Evolutionary conservation across 768 basidiomycete species (phyloP), one percentile per base, ranked within the genome.

Genomic region (Xerocomus potaroensis): DNA sequence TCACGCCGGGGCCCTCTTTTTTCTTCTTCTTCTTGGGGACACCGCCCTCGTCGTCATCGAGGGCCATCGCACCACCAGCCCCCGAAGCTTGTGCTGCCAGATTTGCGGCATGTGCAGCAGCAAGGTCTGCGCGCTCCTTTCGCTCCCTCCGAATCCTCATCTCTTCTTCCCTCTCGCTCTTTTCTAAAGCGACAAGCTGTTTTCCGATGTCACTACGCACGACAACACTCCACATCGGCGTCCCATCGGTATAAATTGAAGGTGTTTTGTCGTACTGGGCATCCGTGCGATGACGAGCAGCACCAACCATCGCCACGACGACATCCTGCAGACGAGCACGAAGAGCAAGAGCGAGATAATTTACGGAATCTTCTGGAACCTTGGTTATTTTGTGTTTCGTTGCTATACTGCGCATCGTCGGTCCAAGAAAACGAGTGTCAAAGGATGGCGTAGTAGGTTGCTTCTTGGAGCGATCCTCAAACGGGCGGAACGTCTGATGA

Each of bases 121-220:
- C 79, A 58, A 83, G 72, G 30, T 90, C 87, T 8, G 75, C 76
- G 14, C 89, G 75, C 58, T 90, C 84, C 60, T 86, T 91, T 37
- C 91, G 70, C 64, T 92, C 89, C 43, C 84, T 69, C 35, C 91
- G 73, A 37, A 86, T 68, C 49, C 73, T 74, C 62, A 78, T 76
- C 67, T 95, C 91, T 43, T 95, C 92, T 55, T 92, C 92, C 38
- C 88, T 70, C 59, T 94, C 91, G 8, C 76, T 75, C 50, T 78
- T 80, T 66, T 95, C 91, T 23, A 95, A 67, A 14, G 78, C 79
- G 0, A 76, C 74, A 0, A 91, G 71, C 67, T 90, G 85, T 64
- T 90, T 92, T 22, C 77, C 82, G 8, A 90, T 77, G 56, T 95
- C 91, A 27, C 74, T 79, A n/a, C 83, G 77, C 9, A 95, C 78